Evolutionary conservation across 2,329 filamentous ascomycete species (phyloP).

Genomic region (Aspergillus sp.): DNA sequence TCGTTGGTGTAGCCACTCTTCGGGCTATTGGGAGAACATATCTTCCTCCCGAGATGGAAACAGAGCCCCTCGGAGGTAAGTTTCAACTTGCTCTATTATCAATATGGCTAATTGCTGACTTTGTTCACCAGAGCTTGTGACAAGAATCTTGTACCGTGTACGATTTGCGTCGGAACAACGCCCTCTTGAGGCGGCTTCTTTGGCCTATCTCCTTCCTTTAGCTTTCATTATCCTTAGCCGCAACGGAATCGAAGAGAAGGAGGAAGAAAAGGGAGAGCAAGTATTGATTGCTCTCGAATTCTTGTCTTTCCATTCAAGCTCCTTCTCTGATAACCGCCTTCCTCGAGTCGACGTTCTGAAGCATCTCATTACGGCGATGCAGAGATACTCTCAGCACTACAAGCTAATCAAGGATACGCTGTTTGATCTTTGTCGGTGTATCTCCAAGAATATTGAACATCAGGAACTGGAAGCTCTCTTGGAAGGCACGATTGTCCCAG

Average conservation of each 20-base stretch:
- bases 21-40: conserved; percentile 67
- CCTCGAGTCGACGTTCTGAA: conserved; percentile 67
- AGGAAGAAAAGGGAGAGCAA: conserved; percentile 81
- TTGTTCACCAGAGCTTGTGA: conserved; percentile 52
- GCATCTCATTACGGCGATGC: conserved; percentile 71
- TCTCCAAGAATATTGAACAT: conserved; percentile 69
- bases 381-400: conserved; percentile 84
- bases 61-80: conserved; percentile 68
- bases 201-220: conserved; percentile 80
- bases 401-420: conserved; percentile 91
- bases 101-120: conserved; percentile 7
- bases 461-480: conserved; percentile 70
- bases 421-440: conserved; percentile 71
- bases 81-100: conserved; percentile 1
- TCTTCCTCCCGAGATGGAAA: conserved; percentile 61
- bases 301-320: conserved; percentile 76
- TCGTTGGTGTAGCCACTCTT: conserved; percentile 80
- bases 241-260: conserved; percentile 60
- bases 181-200: conserved; percentile 80
- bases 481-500: conserved; percentile 67
- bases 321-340: conserved; percentile 63
- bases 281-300: conserved; percentile 83
- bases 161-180: conserved; percentile 86
- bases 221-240: conserved; percentile 69
- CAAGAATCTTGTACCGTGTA: conserved; percentile 80